Conservation (phyloP, 768 basidiomycete species). For the Lyophyllum atratum region DNA sequence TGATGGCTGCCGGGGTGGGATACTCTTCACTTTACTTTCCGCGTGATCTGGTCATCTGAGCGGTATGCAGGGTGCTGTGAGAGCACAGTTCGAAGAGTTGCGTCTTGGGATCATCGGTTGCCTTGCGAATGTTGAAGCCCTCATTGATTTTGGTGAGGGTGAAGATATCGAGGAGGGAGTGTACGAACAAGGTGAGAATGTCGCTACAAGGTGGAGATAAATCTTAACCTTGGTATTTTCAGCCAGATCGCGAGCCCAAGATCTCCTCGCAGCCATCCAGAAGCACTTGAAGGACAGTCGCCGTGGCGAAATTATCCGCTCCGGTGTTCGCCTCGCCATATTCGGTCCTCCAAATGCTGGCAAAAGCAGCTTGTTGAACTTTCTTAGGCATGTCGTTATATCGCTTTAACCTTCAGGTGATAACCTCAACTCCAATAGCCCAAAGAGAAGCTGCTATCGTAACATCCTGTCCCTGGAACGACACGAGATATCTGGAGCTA, state of each 20-base stretch:
- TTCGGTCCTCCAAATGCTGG: constrained; percentile 94
- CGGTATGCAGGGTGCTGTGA: constrained; percentile 56
- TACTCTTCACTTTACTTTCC: not conserved
- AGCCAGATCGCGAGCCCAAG: constrained; percentile 57
- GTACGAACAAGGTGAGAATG: constrained; percentile 60
- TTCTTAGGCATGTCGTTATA: constrained; percentile 57
- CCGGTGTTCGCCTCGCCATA: constrained; percentile 82
- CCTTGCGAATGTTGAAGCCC: constrained; percentile 79
- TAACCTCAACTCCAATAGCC: constrained; percentile 41
- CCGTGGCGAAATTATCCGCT: constrained; percentile 81
- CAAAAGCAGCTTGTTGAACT: constrained; percentile 89
- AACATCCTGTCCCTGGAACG: constrained; percentile 83
- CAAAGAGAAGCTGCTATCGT: constrained; percentile 90
- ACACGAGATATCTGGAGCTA: constrained; percentile 86
- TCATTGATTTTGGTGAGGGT: constrained; percentile 93
- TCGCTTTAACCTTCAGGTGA: not conserved
- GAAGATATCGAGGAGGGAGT: constrained; percentile 88
- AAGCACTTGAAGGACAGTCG: constrained; percentile 67
- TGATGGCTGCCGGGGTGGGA: constrained; percentile 68
- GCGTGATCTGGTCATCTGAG: constrained; percentile 10
- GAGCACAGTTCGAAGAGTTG: constrained; percentile 62
- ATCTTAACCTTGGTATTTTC: constrained; percentile 1
- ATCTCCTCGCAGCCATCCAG: constrained; percentile 53
- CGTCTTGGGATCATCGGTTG: constrained; percentile 69
- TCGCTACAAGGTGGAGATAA: not conserved